Conservation (phyloP, 202 grass and related monocot species). For the Dendrocalamus latiflorus region DNA sequence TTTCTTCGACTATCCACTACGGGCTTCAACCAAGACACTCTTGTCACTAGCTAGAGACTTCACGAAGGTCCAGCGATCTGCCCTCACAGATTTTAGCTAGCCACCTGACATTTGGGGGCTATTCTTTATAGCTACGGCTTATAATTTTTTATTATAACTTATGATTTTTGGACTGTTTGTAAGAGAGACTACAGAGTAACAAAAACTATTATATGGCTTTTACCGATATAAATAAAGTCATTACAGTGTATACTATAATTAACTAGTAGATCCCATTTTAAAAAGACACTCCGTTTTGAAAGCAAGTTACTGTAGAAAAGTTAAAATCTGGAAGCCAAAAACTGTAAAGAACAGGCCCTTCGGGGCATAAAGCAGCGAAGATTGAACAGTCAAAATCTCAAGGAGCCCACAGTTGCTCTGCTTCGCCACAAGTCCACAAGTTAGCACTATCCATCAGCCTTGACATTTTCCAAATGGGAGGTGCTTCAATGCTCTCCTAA, state of each 20-base stretch:
- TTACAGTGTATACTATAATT: no score
- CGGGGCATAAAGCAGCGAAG: not conserved
- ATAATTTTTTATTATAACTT: no score
- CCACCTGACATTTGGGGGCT: not conserved
- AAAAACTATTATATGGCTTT: no score
- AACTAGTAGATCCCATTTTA: rapidly evolving
- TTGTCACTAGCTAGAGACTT: not conserved
- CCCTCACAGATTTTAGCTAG: not conserved
- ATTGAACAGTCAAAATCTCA: not conserved
- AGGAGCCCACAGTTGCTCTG: not conserved
- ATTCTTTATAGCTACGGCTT: no score
- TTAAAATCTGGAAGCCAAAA: no score
- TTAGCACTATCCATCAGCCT: not conserved
- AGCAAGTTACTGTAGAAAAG: no score
- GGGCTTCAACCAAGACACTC: not conserved
- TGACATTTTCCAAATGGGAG: not conserved
- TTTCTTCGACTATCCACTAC: not conserved
- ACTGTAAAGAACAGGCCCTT: no score
- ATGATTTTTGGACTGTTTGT: no score
- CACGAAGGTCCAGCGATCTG: not conserved
- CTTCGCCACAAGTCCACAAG: not conserved
- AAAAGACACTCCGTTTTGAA: no score
- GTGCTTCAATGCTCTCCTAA: not conserved
- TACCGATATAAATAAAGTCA: no score
- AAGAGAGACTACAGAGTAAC: no score